A percentile compares a stretch with the other conserved stretches of the same genome.
phyloP scores from a whole-genome alignment of 495 filamentous ascomycete species.

The Sordaria brevicollis region DNA sequence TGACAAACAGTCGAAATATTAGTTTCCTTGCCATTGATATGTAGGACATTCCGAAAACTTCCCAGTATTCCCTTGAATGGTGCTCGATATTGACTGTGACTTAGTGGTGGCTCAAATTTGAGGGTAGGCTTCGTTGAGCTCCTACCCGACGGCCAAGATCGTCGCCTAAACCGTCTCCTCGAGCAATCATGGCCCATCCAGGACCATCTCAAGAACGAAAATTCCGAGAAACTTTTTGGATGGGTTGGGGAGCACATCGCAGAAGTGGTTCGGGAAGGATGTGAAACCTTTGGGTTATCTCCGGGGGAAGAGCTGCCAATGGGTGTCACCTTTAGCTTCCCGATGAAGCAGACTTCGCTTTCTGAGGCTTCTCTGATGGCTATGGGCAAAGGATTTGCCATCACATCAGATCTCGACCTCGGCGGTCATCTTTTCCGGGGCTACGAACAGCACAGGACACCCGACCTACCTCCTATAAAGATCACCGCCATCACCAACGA shows the following conservation, averaged over 20 bases:
- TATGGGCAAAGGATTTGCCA: constrained; percentile 83
- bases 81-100: constrained; percentile 1
- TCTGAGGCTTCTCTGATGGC: constrained; percentile 70
- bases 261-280: constrained; percentile 49
- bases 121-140: constrained; percentile 71
- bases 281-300: constrained; percentile 19
- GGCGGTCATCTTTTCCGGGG: constrained; percentile 56
- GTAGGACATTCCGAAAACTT: constrained; percentile 19
- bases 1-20: not conserved
- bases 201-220: constrained; percentile 67
- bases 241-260: constrained; percentile 75
- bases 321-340: constrained; percentile 82
- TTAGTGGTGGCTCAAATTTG: constrained; percentile 64
- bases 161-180: constrained; percentile 33
- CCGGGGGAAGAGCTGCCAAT: constrained; percentile 46
- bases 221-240: constrained; percentile 62
- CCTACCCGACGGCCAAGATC: constrained; percentile 28
- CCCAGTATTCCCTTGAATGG: constrained; percentile 1
- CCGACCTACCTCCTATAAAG: constrained; percentile 51
- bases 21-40: constrained; percentile 73
- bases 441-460: constrained; percentile 44
- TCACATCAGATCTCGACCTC: constrained; percentile 61
- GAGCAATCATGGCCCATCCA: constrained; percentile 72
- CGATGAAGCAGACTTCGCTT: constrained; percentile 68
- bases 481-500: constrained; percentile 78